phyloP scores from a whole-genome alignment of 768 basidiomycete species.

The Clitopilus hobsonii region DNA sequence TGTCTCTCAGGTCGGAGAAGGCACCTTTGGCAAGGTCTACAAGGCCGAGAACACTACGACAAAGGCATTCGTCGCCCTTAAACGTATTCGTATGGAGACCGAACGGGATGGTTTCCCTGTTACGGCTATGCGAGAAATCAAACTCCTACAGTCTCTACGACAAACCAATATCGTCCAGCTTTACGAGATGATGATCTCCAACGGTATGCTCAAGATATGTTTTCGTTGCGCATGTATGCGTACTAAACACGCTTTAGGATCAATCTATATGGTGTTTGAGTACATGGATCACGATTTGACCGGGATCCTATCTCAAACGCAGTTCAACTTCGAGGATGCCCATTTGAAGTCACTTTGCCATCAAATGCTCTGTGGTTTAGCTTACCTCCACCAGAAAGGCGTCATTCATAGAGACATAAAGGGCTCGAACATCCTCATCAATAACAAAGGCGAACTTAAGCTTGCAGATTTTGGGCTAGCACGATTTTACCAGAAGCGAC shows the following conservation, averaged over 20 bases:
- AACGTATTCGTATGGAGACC: constrained; percentile 96
- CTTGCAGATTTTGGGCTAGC: constrained; percentile 97
- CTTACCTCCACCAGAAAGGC: constrained; percentile 92
- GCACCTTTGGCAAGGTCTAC: constrained; percentile 97
- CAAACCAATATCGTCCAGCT: constrained; percentile 88
- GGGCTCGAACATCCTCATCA: constrained; percentile 95
- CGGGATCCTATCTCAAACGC: constrained; percentile 86
- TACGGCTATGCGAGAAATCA: constrained; percentile 98
- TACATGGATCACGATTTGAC: constrained; percentile 99
- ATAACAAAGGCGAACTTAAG: constrained; percentile 88
- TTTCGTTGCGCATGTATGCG: constrained; percentile 66
- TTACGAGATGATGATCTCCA: constrained; percentile 98
- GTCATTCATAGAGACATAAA: constrained; percentile 99
- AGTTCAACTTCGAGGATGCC: constrained; percentile 78
- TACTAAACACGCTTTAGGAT: too few relatives aligned
- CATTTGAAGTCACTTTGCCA: constrained; percentile 94
- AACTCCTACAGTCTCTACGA: constrained; percentile 85
- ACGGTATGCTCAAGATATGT: constrained; percentile 49
- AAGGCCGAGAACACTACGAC: constrained; percentile 85
- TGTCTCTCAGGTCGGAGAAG: constrained; percentile 93
- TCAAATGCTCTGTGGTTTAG: constrained; percentile 93
- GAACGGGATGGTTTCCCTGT: constrained; percentile 98
- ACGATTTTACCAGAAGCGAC: constrained; percentile 89
- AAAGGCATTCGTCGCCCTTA: constrained; percentile 81
- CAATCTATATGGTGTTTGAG: constrained; percentile 99